Evolutionary conservation across 2,329 filamentous ascomycete species (phyloP).

Genomic region (Huntiella moniliformis): DNA sequence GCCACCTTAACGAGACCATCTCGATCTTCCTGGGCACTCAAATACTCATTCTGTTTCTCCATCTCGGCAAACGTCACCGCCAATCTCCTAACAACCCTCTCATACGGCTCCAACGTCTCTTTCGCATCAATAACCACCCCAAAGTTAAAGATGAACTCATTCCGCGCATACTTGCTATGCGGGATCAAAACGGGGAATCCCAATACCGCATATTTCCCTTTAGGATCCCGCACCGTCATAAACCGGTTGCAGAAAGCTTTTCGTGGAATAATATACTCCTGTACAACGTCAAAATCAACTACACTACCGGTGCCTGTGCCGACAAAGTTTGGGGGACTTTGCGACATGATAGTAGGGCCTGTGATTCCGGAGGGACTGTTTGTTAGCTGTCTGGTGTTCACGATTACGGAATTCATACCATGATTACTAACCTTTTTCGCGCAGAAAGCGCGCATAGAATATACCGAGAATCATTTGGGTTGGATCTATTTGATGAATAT

Average conservation of each 20-base stretch:
- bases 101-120: slow-evolving; percentile 57
- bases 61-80: slow-evolving; percentile 72
- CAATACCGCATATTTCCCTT: slow-evolving; percentile 55
- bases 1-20: slow-evolving; percentile 19
- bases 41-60: slow-evolving; percentile 76
- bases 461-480: slow-evolving; percentile 46
- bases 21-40: slow-evolving; percentile 39
- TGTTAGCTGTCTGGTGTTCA: slow-evolving; percentile 18
- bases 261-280: slow-evolving; percentile 83
- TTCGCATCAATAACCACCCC: slow-evolving; percentile 56
- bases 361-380: slow-evolving; percentile 42
- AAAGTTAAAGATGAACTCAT: slow-evolving; percentile 98
- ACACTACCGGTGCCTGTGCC: slow-evolving; percentile 38
- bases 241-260: slow-evolving; percentile 90
- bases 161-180: slow-evolving; percentile 65
- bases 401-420: background rate
- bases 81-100: slow-evolving; percentile 68
- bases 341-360: slow-evolving; percentile 36
- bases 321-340: slow-evolving; percentile 19
- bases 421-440: slow-evolving; percentile 34
- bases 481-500: background rate
- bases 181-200: slow-evolving; percentile 80
- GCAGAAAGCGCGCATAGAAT: slow-evolving; percentile 51
- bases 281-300: slow-evolving; percentile 70
- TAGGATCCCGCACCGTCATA: slow-evolving; percentile 57